Conservation (phyloP, 2,329 filamentous ascomycete species). For the Karstenula rhodostoma region DNA sequence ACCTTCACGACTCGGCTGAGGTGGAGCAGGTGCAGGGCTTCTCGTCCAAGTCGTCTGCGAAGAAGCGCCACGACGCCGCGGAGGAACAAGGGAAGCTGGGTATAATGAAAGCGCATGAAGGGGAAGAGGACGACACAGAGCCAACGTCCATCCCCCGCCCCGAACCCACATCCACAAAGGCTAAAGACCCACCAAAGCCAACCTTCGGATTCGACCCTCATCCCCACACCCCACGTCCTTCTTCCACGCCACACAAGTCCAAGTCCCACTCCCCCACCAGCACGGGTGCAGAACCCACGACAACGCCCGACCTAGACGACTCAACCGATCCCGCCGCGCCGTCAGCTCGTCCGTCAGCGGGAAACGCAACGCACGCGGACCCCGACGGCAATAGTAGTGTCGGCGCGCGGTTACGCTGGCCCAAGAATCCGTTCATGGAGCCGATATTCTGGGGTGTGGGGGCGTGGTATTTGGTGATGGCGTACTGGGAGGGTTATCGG, state of each 20-base stretch:
- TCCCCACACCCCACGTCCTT: background rate
- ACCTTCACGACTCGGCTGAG: background rate
- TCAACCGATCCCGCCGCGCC: background rate
- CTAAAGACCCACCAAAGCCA: background rate
- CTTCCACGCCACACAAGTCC: background rate
- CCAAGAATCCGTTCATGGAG: background rate
- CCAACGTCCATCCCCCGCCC: background rate
- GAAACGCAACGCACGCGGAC: background rate
- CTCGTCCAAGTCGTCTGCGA: background rate
- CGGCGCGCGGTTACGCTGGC: background rate
- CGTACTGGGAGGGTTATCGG: conserved; percentile 2
- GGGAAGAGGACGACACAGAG: too few relatives aligned
- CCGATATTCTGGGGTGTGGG: background rate
- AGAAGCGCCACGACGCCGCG: background rate
- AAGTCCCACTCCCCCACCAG: background rate
- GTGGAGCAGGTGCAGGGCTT: conserved; percentile 7
- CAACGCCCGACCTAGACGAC: background rate
- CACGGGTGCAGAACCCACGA: background rate
- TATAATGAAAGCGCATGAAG: background rate
- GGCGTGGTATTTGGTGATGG: background rate
- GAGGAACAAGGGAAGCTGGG: background rate
- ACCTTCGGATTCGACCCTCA: conserved; percentile 12
- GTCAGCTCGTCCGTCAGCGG: background rate
- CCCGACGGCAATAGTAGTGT: background rate
- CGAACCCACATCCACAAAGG: background rate